phyloP scores from a whole-genome alignment of 176 grass and related monocot genomes.

The Aegilops longissima region DNA sequence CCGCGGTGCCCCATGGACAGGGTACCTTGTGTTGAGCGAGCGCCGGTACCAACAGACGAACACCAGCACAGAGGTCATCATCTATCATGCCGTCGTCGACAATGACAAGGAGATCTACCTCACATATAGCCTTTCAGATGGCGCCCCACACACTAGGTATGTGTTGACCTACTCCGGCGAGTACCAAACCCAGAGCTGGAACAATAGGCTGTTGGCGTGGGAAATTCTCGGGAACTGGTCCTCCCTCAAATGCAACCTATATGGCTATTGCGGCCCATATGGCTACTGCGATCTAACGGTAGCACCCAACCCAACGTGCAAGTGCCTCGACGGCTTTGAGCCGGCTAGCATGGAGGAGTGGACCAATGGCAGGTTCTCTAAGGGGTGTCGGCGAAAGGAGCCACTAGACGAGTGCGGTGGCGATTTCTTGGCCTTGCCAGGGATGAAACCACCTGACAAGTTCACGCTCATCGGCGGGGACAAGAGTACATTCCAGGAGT shows the following conservation, averaged over 20 bases:
- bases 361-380: neutral
- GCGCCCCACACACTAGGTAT: neutral
- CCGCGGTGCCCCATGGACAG: neutral
- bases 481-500: neutral
- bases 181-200: neutral
- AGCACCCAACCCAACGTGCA: neutral
- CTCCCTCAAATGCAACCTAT: accelerated
- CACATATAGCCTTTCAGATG: neutral
- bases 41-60: neutral
- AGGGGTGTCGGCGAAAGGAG: neutral
- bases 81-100: accelerated
- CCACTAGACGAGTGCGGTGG: accelerated
- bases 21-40: neutral
- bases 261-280: neutral
- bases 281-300: neutral
- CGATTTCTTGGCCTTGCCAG: neutral
- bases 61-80: neutral
- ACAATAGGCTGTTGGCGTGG: neutral
- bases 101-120: neutral
- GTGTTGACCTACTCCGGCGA: neutral
- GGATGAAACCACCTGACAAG: neutral
- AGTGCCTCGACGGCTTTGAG: neutral
- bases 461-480: neutral
- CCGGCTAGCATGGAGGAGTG: neutral
- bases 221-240: accelerated